Evolutionary conservation across 2,329 filamentous ascomycete genomes (phyloP).

Genomic region (Trichoderma sp.): DNA sequence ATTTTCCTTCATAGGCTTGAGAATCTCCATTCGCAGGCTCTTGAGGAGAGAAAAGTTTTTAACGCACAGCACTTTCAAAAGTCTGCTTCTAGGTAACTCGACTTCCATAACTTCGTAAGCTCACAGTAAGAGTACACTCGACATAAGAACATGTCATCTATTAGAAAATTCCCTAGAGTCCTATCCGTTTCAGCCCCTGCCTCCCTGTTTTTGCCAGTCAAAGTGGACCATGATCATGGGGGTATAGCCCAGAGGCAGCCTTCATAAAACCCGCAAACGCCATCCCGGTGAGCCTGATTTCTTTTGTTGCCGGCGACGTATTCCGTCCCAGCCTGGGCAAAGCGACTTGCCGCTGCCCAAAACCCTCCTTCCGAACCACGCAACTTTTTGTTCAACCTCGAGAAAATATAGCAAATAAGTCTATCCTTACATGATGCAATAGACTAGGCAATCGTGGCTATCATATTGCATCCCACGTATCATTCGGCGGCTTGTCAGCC

Average conservation of each 20-base stretch:
- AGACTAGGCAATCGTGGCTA: slow-evolving; percentile 35
- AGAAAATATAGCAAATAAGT: slow-evolving; percentile 46
- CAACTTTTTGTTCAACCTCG: slow-evolving; percentile 44
- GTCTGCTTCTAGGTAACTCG: neutral
- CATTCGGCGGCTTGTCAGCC: slow-evolving; percentile 20
- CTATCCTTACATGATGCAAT: slow-evolving; percentile 47
- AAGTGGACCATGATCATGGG: slow-evolving; percentile 40
- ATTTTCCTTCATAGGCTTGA: no score
- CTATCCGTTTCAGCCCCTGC: slow-evolving; percentile 42
- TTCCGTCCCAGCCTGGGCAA: slow-evolving; percentile 21
- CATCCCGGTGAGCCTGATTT: slow-evolving; percentile 38
- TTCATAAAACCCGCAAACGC: slow-evolving; percentile 49
- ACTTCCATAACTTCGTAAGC: neutral
- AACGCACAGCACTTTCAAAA: neutral
- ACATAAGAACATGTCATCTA: slow-evolving; percentile 37
- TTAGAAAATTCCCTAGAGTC: slow-evolving; percentile 37
- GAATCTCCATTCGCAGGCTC: no score
- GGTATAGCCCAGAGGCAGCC: slow-evolving; percentile 48
- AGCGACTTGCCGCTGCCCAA: slow-evolving; percentile 22
- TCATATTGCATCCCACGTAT: slow-evolving; percentile 33
- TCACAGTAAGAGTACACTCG: neutral
- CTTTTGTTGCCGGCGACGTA: slow-evolving; percentile 7
- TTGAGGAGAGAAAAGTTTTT: neutral
- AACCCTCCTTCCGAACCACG: slow-evolving; percentile 37
- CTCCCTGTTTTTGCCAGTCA: slow-evolving; percentile 42